Evolutionary conservation across 2,329 filamentous ascomycete species (phyloP).

Genomic region (Chaetothyriales sp.): DNA sequence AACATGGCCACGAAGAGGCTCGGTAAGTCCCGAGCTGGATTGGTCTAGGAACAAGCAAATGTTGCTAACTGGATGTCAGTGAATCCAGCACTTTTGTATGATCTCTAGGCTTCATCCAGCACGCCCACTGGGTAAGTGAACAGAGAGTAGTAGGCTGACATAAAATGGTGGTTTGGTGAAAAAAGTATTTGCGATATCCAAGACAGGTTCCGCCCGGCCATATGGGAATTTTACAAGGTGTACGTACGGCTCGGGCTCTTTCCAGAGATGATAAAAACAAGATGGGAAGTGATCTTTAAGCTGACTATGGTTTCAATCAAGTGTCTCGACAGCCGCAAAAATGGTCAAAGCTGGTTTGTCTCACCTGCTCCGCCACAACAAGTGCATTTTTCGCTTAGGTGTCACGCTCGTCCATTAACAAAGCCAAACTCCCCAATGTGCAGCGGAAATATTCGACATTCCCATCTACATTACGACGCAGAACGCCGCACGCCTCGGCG

Average conservation of each 20-base stretch:
- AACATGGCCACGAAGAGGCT: neutral
- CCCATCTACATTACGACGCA: conserved; percentile 82
- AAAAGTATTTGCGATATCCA: conserved; percentile 82
- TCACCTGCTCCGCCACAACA: no score
- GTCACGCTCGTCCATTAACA: conserved; percentile 16
- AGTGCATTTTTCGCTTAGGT: neutral
- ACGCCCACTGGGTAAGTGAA: neutral
- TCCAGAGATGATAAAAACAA: neutral
- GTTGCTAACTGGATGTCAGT: conserved; percentile 18
- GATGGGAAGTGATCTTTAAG: conserved; percentile 1
- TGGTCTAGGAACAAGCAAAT: neutral
- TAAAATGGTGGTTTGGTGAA: neutral
- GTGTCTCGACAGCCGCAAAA: conserved; percentile 54
- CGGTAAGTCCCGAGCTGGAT: neutral
- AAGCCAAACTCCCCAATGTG: conserved; percentile 11
- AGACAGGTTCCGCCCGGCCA: conserved; percentile 75
- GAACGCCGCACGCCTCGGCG: conserved; percentile 61
- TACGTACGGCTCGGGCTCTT: conserved; percentile 27
- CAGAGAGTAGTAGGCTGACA: neutral
- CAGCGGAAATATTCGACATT: conserved; percentile 49
- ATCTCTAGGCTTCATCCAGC: neutral
- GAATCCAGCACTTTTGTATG: conserved; percentile 36
- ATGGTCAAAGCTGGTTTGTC: conserved; percentile 45
- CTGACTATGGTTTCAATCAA: neutral
- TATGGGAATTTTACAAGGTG: conserved; percentile 76